Evolutionary conservation across 139 green algal genomes (phyloP), one percentile per base, ranked within the genome.

Genomic region (Spirogloea muscicola): DNA sequence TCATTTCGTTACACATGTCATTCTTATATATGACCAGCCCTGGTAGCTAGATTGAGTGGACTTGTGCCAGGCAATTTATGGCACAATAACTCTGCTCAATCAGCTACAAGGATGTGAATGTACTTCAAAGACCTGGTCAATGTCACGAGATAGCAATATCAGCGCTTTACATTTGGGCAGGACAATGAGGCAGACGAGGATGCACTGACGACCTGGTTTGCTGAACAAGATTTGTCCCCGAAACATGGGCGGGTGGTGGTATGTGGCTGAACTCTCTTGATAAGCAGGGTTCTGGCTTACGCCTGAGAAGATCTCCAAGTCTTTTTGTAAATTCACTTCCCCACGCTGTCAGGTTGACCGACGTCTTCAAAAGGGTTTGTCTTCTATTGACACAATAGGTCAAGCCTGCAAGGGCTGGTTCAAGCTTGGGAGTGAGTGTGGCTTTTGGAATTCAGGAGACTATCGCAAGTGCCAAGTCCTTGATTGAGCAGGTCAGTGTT

Each of bases 361-460:
- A 31, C 25, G 29, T 38, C 25, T 27, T 27, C 27, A 27, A 21
- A 58, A 21, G 37, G 6, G 58, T 59, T 52, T 42, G 3, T 3
- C n/a, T 21, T 40, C 61, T 2, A 52, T n/a, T 60, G 21, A 3
- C 10, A 18, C 10, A 81, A 18, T 59, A 88, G 78, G 72, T 86
- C 21, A 86, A 86, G 59, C 81, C 81, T 16, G 59, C 43, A 2
- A 18, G 60, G 3, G 81, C 68, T 0, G 81, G 81, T 7, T 81
- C 61, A 16, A 83, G 68, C 55, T 44, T 86, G 38, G 81, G 81
- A 21, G 81, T 86, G 10, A 64, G 33, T 31, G 62, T 85, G 49
- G 29, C 43, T 3, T 44, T 31, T 1, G 81, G 81, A 5, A 6
- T 66, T 31, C 10, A 1, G 3, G 78, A 84, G 27, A 52, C 78